These are phyloP conservation scores for Plectosphaerella cucumerina DNA, from an alignment of 2,329 filamentous ascomycete genomes.

Conservation along the genomic window DNA sequence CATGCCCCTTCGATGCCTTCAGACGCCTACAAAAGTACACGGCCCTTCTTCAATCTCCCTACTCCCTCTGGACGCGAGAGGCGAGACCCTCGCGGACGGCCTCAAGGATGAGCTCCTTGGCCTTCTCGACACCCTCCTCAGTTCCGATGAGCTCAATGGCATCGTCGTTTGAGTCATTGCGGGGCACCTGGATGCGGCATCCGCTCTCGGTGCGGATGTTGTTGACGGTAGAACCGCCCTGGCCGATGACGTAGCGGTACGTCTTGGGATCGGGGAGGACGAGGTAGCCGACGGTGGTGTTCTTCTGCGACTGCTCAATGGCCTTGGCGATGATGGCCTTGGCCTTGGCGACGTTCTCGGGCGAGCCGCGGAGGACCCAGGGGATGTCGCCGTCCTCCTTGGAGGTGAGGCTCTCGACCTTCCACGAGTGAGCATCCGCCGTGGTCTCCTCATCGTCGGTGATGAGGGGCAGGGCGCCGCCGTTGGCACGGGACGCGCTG, in stretches of 20 bases:
- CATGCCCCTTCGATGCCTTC: too few relatives aligned
- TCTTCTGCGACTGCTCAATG: conserved; percentile 66
- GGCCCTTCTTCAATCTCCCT: background rate
- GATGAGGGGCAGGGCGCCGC: conserved; percentile 75
- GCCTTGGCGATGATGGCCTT: conserved; percentile 70
- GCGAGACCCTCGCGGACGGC: conserved; percentile 63
- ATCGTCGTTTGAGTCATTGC: conserved; percentile 69
- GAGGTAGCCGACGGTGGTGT: conserved; percentile 76
- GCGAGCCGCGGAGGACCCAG: conserved; percentile 79
- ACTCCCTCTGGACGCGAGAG: conserved; percentile 7
- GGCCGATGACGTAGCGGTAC: conserved; percentile 87
- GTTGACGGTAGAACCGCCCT: conserved; percentile 87
- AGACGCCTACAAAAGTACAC: background rate
- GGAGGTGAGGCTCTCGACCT: conserved; percentile 61
- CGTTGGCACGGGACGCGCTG: conserved; percentile 50
- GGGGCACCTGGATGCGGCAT: conserved; percentile 90
- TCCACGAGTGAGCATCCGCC: conserved; percentile 76
- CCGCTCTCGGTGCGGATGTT: conserved; percentile 86
- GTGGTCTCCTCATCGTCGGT: conserved; percentile 72
- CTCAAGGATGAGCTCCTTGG: conserved; percentile 82
- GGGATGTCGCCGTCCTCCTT: conserved; percentile 71
- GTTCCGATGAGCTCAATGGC: conserved; percentile 86
- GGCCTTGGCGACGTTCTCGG: conserved; percentile 78
- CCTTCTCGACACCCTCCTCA: conserved; percentile 76
- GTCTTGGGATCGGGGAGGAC: conserved; percentile 84